Evolutionary conservation across 2,329 filamentous ascomycete genomes (phyloP).

Genomic region (Bimuria novae-zelandiae): DNA sequence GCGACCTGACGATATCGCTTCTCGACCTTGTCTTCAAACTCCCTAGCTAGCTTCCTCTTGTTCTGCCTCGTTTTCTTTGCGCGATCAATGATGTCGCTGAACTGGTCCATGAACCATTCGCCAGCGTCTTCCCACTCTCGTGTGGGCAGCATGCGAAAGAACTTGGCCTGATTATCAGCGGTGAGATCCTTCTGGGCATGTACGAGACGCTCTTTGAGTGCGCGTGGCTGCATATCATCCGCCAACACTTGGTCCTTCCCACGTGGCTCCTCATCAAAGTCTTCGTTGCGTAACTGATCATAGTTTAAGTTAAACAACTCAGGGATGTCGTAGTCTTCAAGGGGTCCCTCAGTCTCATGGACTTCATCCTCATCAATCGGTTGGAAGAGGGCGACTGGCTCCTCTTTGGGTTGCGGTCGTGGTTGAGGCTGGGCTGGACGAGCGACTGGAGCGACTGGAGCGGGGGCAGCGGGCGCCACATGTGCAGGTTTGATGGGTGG

Average conservation of each 20-base stretch:
- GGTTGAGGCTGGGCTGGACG: background rate
- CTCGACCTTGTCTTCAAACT: constrained; percentile 61
- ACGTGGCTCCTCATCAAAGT: constrained; percentile 51
- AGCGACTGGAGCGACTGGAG: too few relatives aligned
- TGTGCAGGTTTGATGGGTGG: constrained; percentile 1
- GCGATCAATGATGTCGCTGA: constrained; percentile 55
- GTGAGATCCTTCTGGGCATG: constrained; percentile 31
- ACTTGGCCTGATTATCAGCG: constrained; percentile 49
- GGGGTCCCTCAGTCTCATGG: constrained; percentile 14
- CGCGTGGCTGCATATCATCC: constrained; percentile 30
- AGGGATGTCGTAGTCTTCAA: constrained; percentile 53
- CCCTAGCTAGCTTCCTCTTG: constrained; percentile 57
- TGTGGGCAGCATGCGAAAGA: constrained; percentile 58
- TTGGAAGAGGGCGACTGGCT: constrained; percentile 14
- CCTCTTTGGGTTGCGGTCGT: constrained; percentile 6
- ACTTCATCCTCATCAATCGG: constrained; percentile 10
- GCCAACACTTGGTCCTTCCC: constrained; percentile 17
- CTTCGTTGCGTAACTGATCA: constrained; percentile 54
- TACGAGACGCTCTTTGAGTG: constrained; percentile 35
- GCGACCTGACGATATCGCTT: constrained; percentile 57
- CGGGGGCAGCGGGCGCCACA: constrained; percentile 1
- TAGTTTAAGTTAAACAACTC: constrained; percentile 54
- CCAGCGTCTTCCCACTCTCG: constrained; percentile 66
- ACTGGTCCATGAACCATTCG: constrained; percentile 63
- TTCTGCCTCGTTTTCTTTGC: constrained; percentile 59